Evolutionary conservation across 225 moss, liverwort and hornwort species (phyloP), one percentile per base, ranked within the genome.

Genomic region (Ulota crispa): DNA sequence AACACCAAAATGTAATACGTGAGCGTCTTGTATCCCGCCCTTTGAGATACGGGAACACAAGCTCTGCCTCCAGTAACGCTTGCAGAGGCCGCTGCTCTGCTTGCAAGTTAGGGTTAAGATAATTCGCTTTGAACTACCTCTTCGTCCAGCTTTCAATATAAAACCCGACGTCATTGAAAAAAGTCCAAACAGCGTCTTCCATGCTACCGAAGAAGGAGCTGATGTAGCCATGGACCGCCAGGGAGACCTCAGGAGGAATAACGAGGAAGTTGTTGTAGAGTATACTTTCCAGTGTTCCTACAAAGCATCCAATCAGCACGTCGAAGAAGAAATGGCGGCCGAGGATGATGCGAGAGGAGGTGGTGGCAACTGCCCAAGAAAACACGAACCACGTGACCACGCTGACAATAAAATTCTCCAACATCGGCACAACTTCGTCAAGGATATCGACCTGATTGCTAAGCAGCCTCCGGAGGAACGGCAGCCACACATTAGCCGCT

Each of bases 291-390:
- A 88, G 83, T 10, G 91, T 60, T 30, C 96, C 95, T 37, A 95
- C 39, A 10, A 92, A 67, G 15, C 89, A 91, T 41, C 96, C 94
- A 37, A 87, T 84, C 21, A 94, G 50, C 59, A 94, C 93, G 78
- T 94, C 93, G 28, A 87, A 86, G 75, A 97, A 82, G 83, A 94
- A 93, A 85, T 97, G 94, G 81, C 90, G 85, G 18, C 94, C 92
- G 18, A 91, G 86, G 26, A 94, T 74, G 41, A 96, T 87, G 57
- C 93, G 80, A 21, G 93, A 96, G 8, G 82, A 75, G 14, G 89
- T 92, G 9, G 89, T 91, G 14, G 92, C 88, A 63, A 95, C 64
- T 11, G 97, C 93, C 97, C 95, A 97, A 0, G 87, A 70, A 66
- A 83, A 85, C 1, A 94, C 85, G 28, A 85, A 24, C 81, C 83